Conservation (phyloP, 1,139 yeast genomes). For the Debaryomyces nepalensis region DNA sequence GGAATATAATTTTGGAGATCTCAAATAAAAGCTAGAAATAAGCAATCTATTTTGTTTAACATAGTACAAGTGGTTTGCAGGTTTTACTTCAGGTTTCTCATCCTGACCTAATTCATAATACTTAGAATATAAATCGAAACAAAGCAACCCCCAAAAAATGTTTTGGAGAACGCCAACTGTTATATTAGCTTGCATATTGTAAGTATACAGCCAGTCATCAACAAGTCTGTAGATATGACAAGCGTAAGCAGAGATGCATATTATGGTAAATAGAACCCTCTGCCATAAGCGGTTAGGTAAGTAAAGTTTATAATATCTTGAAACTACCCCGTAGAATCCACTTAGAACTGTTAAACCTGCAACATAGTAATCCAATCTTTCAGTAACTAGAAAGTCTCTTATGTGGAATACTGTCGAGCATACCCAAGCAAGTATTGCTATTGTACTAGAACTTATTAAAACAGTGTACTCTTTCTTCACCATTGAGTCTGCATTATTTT, state of each 20-base stretch:
- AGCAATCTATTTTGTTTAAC: slow-evolving; percentile 28
- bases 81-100: slow-evolving; percentile 13
- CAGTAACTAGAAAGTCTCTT: slow-evolving; percentile 81
- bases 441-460: slow-evolving; percentile 42
- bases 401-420: slow-evolving; percentile 85
- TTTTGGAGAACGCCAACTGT: slow-evolving; percentile 78
- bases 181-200: slow-evolving; percentile 92
- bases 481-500: slow-evolving; percentile 17
- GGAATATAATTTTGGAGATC: slow-evolving; percentile 46
- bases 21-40: slow-evolving; percentile 38
- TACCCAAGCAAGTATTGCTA: slow-evolving; percentile 86
- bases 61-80: slow-evolving; percentile 34
- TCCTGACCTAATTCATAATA: slow-evolving; percentile 30
- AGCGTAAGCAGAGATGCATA: slow-evolving; percentile 55
- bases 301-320: slow-evolving; percentile 63
- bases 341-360: slow-evolving; percentile 87
- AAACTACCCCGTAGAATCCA: slow-evolving; percentile 71
- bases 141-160: slow-evolving; percentile 37
- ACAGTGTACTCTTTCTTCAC: slow-evolving; percentile 37
- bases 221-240: slow-evolving; percentile 71
- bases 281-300: slow-evolving; percentile 32
- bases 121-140: slow-evolving; percentile 38
- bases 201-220: slow-evolving; percentile 85
- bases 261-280: slow-evolving; percentile 38
- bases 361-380: slow-evolving; percentile 85